Conservation (phyloP, 2,329 filamentous ascomycete species). For the Monilinia vaccinii-corymbosi region DNA sequence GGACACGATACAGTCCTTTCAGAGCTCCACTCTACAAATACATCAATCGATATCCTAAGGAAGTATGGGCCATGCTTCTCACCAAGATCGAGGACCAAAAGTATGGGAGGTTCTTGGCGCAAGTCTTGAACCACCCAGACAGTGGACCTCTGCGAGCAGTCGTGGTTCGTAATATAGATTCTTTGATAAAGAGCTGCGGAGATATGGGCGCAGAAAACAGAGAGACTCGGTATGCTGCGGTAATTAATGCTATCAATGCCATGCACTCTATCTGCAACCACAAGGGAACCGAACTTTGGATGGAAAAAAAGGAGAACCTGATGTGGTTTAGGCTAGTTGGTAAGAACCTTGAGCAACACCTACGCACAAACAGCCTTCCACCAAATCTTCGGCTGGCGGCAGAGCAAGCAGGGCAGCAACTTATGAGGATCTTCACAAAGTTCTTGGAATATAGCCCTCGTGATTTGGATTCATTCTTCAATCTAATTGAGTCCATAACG, state of each 20-base stretch:
- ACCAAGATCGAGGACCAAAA: slow-evolving; percentile 72
- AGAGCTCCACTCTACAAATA: slow-evolving; percentile 84
- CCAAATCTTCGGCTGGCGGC: slow-evolving; percentile 70
- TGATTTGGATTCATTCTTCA: slow-evolving; percentile 77
- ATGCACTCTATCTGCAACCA: slow-evolving; percentile 69
- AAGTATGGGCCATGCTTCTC: slow-evolving; percentile 76
- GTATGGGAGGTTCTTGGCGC: slow-evolving; percentile 85
- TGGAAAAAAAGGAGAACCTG: slow-evolving; percentile 55
- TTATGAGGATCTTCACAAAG: slow-evolving; percentile 76
- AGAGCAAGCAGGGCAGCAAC: slow-evolving; percentile 79
- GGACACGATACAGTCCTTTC: slow-evolving; percentile 89
- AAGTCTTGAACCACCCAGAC: slow-evolving; percentile 68
- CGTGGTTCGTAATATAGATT: slow-evolving; percentile 63
- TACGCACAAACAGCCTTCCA: slow-evolving; percentile 61
- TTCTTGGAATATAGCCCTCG: slow-evolving; percentile 66
- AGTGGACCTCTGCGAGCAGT: slow-evolving; percentile 68
- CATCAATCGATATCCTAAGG: slow-evolving; percentile 83
- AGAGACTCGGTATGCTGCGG: slow-evolving; percentile 58
- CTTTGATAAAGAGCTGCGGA: slow-evolving; percentile 58
- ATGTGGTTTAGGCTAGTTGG: slow-evolving; percentile 57
- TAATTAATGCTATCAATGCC: slow-evolving; percentile 82
- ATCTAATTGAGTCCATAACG: slow-evolving; percentile 75
- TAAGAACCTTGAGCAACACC: slow-evolving; percentile 67
- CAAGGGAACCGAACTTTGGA: slow-evolving; percentile 55
- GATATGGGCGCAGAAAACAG: slow-evolving; percentile 55